phyloP scores from a whole-genome alignment of 768 basidiomycete genomes.

The Rossbeevera mucosa region DNA sequence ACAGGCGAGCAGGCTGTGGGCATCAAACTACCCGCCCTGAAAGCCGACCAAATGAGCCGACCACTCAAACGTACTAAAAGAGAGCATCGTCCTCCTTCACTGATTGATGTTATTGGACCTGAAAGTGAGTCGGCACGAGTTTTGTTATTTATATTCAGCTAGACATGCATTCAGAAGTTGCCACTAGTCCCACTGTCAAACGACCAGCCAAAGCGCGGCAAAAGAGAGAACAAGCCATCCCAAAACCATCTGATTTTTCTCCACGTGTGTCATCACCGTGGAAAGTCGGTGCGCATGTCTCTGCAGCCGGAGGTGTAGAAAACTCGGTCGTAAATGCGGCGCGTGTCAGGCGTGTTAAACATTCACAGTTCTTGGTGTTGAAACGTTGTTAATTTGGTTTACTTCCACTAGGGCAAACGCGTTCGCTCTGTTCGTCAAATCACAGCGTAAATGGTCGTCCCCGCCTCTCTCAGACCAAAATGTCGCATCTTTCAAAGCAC shows the following conservation, averaged over 20 bases:
- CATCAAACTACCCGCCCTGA: neutral
- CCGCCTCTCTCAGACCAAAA: constrained; percentile 51
- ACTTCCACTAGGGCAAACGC: constrained; percentile 62
- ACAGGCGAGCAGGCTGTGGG: neutral
- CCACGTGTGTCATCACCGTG: constrained; percentile 38
- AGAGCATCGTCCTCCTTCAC: neutral
- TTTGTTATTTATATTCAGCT: neutral
- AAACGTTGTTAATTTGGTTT: neutral
- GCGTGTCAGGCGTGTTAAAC: constrained; percentile 50
- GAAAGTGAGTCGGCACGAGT: constrained; percentile 9
- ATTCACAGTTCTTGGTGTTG: neutral
- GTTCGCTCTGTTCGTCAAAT: constrained; percentile 81
- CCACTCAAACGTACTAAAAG: constrained; percentile 16
- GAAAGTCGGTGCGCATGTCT: constrained; percentile 84
- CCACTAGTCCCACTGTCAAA: neutral
- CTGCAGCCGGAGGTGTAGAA: constrained; percentile 75
- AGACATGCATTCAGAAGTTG: neutral
- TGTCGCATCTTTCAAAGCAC: constrained; percentile 53
- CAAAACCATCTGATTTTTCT: constrained; percentile 27
- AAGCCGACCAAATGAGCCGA: neutral
- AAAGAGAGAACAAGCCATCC: constrained; percentile 10
- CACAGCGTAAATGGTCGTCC: constrained; percentile 76
- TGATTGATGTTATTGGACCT: neutral
- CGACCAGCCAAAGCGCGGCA: constrained; percentile 5
- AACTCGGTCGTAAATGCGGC: constrained; percentile 69